phyloP scores from a whole-genome alignment of 192 early-diverging fungal genomes.

The Backusella macrospora region DNA sequence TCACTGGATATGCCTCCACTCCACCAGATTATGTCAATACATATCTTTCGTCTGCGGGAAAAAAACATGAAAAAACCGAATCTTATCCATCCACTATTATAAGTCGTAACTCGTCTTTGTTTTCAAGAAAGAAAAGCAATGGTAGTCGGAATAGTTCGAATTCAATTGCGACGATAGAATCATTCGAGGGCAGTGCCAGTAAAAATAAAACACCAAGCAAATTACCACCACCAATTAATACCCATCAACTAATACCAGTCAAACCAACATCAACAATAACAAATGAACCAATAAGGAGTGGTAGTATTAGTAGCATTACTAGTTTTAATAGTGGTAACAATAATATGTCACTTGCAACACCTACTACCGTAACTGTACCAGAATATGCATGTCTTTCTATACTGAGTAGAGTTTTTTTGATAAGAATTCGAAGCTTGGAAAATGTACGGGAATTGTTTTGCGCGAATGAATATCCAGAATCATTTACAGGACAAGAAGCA shows the following conservation, averaged over 20 bases:
- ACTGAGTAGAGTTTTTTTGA: constrained; percentile 21
- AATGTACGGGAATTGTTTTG: constrained; percentile 41
- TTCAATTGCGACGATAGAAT: too few species aligned
- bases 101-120: constrained; percentile 4
- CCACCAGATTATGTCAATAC: background rate
- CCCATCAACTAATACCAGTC: background rate
- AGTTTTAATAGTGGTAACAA: background rate
- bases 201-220: background rate
- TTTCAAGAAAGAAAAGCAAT: background rate
- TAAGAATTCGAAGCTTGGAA: constrained; percentile 25
- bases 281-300: background rate
- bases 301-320: background rate
- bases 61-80: background rate
- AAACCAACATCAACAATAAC: background rate
- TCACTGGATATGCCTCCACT: background rate
- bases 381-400: constrained; percentile 26
- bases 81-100: constrained; percentile 3
- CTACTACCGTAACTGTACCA: background rate
- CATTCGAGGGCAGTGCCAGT: too few species aligned
- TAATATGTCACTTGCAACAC: background rate
- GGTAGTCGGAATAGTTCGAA: too few species aligned
- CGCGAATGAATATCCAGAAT: constrained; percentile 40
- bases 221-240: background rate
- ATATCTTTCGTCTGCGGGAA: constrained; percentile 2
- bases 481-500: constrained; percentile 32